Percentiles rank a stretch among this genome's conserved stretches.
Conservation (phyloP, 2,329 filamentous ascomycete genomes). For the Fusarium torreyae region DNA sequence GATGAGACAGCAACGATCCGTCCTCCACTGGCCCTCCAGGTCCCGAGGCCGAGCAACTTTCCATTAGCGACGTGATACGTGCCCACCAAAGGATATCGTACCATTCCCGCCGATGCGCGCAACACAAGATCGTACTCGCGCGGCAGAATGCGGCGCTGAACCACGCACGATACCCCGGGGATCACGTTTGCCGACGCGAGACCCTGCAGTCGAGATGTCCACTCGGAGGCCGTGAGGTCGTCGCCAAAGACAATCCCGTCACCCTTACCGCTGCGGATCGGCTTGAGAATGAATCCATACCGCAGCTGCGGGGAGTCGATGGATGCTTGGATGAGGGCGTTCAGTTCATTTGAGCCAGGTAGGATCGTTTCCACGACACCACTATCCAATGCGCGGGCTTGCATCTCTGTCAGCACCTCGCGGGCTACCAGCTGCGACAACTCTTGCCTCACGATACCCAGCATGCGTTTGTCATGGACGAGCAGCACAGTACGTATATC, state of each 20-base stretch:
- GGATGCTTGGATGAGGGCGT: constrained; percentile 36
- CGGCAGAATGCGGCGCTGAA: constrained; percentile 53
- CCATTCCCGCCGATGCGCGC: constrained; percentile 42
- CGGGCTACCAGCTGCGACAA: constrained; percentile 47
- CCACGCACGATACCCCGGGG: constrained; percentile 42
- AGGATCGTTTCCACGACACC: constrained; percentile 56
- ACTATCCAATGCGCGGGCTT: constrained; percentile 47
- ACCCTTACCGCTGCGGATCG: constrained; percentile 57
- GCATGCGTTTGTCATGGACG: constrained; percentile 61
- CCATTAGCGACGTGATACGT: constrained; percentile 54
- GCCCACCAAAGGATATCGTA: constrained; percentile 53
- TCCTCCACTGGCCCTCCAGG: constrained; percentile 52
- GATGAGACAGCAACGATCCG: constrained; percentile 53
- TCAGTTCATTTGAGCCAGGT: constrained; percentile 49
- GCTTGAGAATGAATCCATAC: constrained; percentile 56
- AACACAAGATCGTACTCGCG: constrained; percentile 54
- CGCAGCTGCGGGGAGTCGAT: constrained; percentile 32
- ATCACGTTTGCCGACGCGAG: constrained; percentile 25
- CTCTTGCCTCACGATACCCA: constrained; percentile 58
- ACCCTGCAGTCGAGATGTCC: constrained; percentile 46
- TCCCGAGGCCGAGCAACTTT: constrained; percentile 50
- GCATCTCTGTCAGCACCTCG: constrained; percentile 46
- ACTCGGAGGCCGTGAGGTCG: constrained; percentile 51
- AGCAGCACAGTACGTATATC: constrained; percentile 59
- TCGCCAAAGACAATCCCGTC: constrained; percentile 59